Evolutionary conservation across 495 filamentous ascomycete genomes (phyloP).

Genomic region (Neurospora pannonica): DNA sequence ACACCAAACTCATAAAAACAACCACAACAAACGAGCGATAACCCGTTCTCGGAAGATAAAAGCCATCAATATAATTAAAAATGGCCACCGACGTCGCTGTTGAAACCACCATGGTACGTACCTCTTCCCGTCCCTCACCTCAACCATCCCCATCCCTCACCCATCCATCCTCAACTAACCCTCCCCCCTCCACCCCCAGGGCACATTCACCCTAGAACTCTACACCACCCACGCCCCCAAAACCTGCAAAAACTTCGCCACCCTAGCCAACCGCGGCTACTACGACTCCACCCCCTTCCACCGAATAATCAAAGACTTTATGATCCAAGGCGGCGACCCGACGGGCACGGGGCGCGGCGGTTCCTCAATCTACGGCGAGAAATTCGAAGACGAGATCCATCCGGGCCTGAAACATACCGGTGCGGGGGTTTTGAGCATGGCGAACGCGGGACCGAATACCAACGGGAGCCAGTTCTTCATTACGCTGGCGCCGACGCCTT

Average conservation of each 20-base stretch:
- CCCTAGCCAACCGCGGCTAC: slow-evolving; percentile 70
- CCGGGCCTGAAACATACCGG: slow-evolving; percentile 80
- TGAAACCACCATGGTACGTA: slow-evolving; percentile 56
- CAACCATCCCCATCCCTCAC: not conserved
- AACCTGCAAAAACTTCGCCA: slow-evolving; percentile 84
- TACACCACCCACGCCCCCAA: slow-evolving; percentile 47
- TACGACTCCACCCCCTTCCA: slow-evolving; percentile 83
- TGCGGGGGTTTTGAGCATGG: slow-evolving; percentile 90
- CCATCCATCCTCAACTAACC: not conserved
- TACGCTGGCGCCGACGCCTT: slow-evolving; percentile 89
- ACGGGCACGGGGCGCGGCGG: slow-evolving; percentile 94
- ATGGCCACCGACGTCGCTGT: slow-evolving; percentile 73
- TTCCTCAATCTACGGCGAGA: slow-evolving; percentile 81
- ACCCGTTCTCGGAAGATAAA: not conserved
- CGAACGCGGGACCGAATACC: slow-evolving; percentile 87
- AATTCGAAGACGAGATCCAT: slow-evolving; percentile 86
- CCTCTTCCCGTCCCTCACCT: not conserved
- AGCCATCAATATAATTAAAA: not conserved
- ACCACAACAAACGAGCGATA: not conserved
- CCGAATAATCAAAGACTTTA: slow-evolving; percentile 91
- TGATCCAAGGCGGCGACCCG: slow-evolving; percentile 94
- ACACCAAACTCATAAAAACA: not conserved
- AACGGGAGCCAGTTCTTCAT: slow-evolving; percentile 88
- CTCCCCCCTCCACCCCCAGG: slow-evolving; percentile 40
- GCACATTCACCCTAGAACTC: slow-evolving; percentile 78